Base-by-base conservation (phyloP, 768 basidiomycete genomes). In the Kwoniella botswanensis region DNA sequence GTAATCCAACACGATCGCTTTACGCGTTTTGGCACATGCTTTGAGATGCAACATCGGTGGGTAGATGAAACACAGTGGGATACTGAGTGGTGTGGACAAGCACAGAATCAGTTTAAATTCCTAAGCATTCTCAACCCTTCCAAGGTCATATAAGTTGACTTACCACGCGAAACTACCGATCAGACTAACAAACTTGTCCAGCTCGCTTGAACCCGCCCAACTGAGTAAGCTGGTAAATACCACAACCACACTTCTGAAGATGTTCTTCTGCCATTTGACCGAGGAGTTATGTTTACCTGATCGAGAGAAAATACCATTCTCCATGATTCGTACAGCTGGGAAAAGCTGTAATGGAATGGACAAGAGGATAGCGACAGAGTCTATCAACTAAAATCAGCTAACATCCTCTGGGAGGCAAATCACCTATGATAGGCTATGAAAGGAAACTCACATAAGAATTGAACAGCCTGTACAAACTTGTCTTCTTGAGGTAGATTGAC, bases 211-310 rank as follows among this genome's bases (percentile, higher is more conserved):
- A 17, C 95, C 96, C 13, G 86, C 84, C 89, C 90, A 91, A 13
- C 82, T 85, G 72, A 98, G 89, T 76, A 91, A 85, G 35, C 85
- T 85, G 75, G 92, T 93, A 61, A 90, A 88, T 83, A 94, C 89
- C n/a, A 88, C 84, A 42, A 82, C 80, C 3, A 71, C 69, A 24
- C 79, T 79, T 29, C 86, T 76, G 79, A 87, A 86, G n/a, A 82
- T 68, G 78, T 98, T 99, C 89, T 99, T 99, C 77, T 89, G 86
- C 97, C 96, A 98, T 82, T 99, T 98, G 81, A 98, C 92, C 67
- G 88, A 73, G 2, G 85, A 74, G 82, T 93, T 87, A 63, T 83
- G 86, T 83, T 98, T 98, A 59, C 97, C 97, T 76, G 92, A 93
- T 62, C 76, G 62, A 56, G 89, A 89, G 82, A 98, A 98, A 35